Conservation (phyloP, 2,329 filamentous ascomycete genomes). For the Trichophyton simii region DNA sequence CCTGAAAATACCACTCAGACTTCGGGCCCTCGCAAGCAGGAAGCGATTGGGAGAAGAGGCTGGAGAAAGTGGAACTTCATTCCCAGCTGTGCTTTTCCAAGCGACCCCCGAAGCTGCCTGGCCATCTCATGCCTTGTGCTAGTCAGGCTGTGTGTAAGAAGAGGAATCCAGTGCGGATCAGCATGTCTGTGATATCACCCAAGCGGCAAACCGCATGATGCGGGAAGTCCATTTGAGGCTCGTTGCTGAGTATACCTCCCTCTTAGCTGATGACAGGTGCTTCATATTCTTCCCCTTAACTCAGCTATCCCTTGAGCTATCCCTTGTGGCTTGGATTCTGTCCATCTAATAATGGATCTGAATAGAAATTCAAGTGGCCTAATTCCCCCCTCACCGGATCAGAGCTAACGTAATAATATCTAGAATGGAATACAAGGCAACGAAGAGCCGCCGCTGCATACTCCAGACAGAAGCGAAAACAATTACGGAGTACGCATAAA, state of each 20-base stretch:
- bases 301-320: not conserved
- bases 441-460: not conserved
- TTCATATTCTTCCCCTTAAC: not conserved
- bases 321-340: not conserved
- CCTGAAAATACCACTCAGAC: no score
- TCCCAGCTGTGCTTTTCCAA: not conserved
- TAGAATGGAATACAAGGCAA: not conserved
- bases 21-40: not conserved
- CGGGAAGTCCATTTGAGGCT: not conserved
- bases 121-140: not conserved
- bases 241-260: not conserved
- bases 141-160: not conserved
- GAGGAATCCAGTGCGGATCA: not conserved
- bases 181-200: not conserved
- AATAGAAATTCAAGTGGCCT: no score
- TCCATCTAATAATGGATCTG: not conserved
- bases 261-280: not conserved
- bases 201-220: conserved; percentile 4
- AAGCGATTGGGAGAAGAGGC: not conserved
- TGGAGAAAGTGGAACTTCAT: conserved; percentile 1
- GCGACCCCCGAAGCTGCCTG: not conserved
- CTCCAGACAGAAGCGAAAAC: not conserved
- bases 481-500: not conserved
- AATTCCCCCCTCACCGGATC: not conserved
- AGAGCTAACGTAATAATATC: not conserved